Evolutionary conservation across 2,329 filamentous ascomycete species (phyloP).

Genomic region (Ceratocystis huliohia): DNA sequence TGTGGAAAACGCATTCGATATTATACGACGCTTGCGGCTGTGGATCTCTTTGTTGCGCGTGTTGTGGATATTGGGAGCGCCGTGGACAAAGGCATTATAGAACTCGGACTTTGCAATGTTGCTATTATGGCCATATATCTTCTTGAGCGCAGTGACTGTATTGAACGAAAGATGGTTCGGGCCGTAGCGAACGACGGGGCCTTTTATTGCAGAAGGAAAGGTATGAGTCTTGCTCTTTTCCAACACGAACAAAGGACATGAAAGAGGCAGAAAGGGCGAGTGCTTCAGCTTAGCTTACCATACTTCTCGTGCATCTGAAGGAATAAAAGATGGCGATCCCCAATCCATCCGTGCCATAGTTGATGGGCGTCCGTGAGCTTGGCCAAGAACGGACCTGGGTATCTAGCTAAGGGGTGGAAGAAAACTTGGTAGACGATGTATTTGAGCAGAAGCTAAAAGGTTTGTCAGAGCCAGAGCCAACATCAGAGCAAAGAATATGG

Average conservation of each 20-base stretch:
- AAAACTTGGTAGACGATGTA: slow-evolving; percentile 45
- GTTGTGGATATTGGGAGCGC: slow-evolving; percentile 61
- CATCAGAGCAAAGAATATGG: background rate
- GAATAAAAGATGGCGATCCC: slow-evolving; percentile 61
- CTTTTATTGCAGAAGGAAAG: slow-evolving; percentile 26
- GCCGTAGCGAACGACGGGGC: slow-evolving; percentile 60
- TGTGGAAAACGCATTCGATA: slow-evolving; percentile 61
- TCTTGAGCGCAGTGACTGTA: slow-evolving; percentile 52
- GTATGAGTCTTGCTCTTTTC: background rate
- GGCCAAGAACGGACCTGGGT: slow-evolving; percentile 51
- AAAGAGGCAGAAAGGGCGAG: slow-evolving; percentile 19
- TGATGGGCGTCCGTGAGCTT: slow-evolving; percentile 53
- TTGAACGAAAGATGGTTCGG: slow-evolving; percentile 71
- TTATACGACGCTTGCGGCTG: slow-evolving; percentile 56
- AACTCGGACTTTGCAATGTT: slow-evolving; percentile 58
- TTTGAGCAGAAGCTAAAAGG: slow-evolving; percentile 23
- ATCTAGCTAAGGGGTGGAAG: slow-evolving; percentile 52
- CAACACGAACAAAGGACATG: background rate
- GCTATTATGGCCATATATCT: slow-evolving; percentile 49
- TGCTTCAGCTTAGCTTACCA: slow-evolving; percentile 32
- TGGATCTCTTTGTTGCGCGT: slow-evolving; percentile 55
- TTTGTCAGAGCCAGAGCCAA: background rate
- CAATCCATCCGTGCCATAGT: slow-evolving; percentile 62
- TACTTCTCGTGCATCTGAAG: slow-evolving; percentile 59
- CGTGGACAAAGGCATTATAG: slow-evolving; percentile 61